Evolutionary conservation across 73 alveolate genomes (phyloP), one percentile per base, ranked within the genome.

Genomic region (Paramecium octaurelia): DNA sequence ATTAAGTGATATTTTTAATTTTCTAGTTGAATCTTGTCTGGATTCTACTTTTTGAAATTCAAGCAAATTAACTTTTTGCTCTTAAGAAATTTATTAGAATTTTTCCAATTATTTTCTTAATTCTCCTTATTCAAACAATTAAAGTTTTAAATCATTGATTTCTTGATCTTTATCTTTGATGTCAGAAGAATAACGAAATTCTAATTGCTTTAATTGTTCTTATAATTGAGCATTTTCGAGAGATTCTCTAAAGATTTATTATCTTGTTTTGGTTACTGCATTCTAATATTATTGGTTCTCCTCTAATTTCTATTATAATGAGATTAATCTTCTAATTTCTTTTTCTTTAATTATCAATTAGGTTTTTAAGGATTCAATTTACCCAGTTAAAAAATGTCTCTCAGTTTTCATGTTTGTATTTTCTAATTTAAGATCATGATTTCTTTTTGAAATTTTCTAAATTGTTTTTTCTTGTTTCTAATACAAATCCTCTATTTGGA

Each of bases 221-320:
- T 36, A 11, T 35, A 73, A 38, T 38, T 73, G 18, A 36, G 68
- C 68, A 36, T 40, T 73, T 20, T 73, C 87, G 1, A 73, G 23
- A 29, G 87, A 73, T 38, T 73, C 87, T 73, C 64, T 73, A 73
- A 29, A 73, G 5, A 73, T 73, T 35, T 73, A 38, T 73, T 73
- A 73, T 73, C 87, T 73, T 27, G 84, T 4, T 64, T 64, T 64
- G 8, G 84, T 27, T 12, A 64, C 16, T 64, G 50, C 24, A 31
- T 14, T 27, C 12, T 64, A 64, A 21, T 11, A 3, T 27, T 27
- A 31, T 64, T 31, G 6, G 2, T 64, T 31, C 54, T 64, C 84
- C 12, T 64, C 84, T 14, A 64, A 64, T 64, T 27, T 11, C 12
- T 64, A 27, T 12, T 31, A 31, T 0, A 64, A 7, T 11, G 42